Evolutionary conservation across 768 basidiomycete species (phyloP).

Genomic region (Auricularia sp.): DNA sequence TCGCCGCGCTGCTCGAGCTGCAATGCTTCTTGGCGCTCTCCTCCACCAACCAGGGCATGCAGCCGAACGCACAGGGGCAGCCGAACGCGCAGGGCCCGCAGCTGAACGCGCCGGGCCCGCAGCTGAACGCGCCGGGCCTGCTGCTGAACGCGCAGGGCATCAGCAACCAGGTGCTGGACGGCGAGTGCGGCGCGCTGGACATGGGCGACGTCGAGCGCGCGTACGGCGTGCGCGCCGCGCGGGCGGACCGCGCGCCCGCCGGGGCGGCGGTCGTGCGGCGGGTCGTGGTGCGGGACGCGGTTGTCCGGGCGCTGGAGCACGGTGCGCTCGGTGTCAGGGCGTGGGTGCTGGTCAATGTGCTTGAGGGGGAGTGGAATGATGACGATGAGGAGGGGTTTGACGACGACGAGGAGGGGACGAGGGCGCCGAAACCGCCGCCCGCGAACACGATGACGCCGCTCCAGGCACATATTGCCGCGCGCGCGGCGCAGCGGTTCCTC

Average conservation of each 20-base stretch:
- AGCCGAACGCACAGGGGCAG: slow-evolving; percentile 10
- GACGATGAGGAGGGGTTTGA: slow-evolving; percentile 13
- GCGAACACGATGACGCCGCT: slow-evolving; percentile 32
- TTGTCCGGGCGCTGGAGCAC: not conserved
- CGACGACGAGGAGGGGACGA: slow-evolving; percentile 27
- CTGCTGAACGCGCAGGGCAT: slow-evolving; percentile 13
- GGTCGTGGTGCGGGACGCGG: not conserved
- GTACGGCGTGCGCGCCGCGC: slow-evolving; percentile 26
- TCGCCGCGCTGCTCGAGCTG: not conserved
- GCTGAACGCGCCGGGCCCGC: too few species aligned
- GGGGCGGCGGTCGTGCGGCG: not conserved
- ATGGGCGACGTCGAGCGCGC: slow-evolving; percentile 38
- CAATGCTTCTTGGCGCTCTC: slow-evolving; percentile 26
- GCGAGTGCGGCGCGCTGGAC: slow-evolving; percentile 42
- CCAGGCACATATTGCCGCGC: slow-evolving; percentile 35
- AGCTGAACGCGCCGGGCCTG: too few species aligned
- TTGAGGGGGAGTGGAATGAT: slow-evolving; percentile 11
- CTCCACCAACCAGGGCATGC: slow-evolving; percentile 24
- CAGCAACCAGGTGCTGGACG: slow-evolving; percentile 25
- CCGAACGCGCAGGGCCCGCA: too few species aligned
- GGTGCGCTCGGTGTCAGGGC: not conserved
- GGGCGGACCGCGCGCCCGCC: not conserved
- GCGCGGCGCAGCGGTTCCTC: slow-evolving; percentile 35
- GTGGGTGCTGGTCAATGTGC: not conserved
- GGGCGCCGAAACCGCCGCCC: slow-evolving; percentile 35